Conservation (phyloP, 257 asterid species). For the Nemophila menziesii region DNA sequence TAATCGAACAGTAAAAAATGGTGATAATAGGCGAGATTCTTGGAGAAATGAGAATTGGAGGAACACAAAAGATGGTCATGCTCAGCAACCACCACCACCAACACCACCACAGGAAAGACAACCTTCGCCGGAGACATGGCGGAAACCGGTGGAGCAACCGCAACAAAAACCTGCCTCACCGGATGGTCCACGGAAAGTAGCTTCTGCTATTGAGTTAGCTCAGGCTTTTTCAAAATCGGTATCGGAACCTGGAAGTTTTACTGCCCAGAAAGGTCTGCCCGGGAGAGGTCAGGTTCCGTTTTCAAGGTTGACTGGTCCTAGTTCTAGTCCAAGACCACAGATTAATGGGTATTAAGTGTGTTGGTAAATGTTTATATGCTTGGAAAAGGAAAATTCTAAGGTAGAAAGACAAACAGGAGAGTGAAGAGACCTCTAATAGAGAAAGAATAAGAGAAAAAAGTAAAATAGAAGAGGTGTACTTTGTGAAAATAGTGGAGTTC, state of each 20-base stretch:
- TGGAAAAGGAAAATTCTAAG: not conserved
- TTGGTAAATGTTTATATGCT: not conserved
- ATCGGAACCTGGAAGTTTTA: constrained; percentile 29
- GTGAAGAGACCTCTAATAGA: not conserved
- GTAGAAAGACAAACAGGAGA: not conserved
- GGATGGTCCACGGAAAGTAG: constrained; percentile 45
- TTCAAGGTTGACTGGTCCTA: constrained; percentile 71
- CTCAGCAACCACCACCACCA: constrained; percentile 33
- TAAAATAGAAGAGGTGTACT: not conserved
- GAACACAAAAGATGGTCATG: constrained; percentile 41
- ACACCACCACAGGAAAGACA: constrained; percentile 48
- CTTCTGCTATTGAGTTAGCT: constrained; percentile 93
- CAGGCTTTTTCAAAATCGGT: constrained; percentile 75
- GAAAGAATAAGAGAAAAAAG: not conserved
- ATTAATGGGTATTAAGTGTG: constrained; percentile 65
- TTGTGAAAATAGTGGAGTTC: not conserved
- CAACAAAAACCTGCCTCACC: constrained; percentile 28
- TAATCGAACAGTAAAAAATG: constrained; percentile 27
- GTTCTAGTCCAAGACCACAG: constrained; percentile 76
- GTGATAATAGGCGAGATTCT: constrained; percentile 63
- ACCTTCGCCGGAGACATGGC: constrained; percentile 91
- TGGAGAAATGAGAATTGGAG: constrained; percentile 51
- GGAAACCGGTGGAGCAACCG: constrained; percentile 50
- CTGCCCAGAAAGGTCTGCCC: constrained; percentile 52
- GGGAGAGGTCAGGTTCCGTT: constrained; percentile 53